Evolutionary conservation across 176 grass and related monocot genomes (phyloP), one percentile per base, ranked within the genome.

Genomic region (Oryza punctata): DNA sequence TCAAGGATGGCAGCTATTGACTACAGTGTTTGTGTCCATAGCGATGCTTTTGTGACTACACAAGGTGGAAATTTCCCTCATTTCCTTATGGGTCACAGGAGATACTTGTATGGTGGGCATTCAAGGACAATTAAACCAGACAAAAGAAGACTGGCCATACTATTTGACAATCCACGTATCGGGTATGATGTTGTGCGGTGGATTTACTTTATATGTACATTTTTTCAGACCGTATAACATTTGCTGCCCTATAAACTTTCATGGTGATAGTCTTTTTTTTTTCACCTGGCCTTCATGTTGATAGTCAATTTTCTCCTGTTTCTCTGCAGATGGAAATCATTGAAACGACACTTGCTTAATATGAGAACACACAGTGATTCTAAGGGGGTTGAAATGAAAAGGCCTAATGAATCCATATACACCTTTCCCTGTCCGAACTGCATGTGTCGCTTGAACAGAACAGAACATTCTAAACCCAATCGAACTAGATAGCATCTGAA

Each of bases 41-140:
- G 96, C 61, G 93, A 98, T 85, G 91, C 90, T 49, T 98, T 98
- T 85, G 91, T 95, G 77, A 98, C 96, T 35, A 98, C 96, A 40
- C 96, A 98, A 93, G 96, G 93, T 66, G 96, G 96, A 71, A 98
- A 98, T 71, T 98, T 98, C 63, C 93, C 93, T 44, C 96, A 98
- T 67, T 95, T 98, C 57, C 83, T 98, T 54, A 88, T 93, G 45
- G 96, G 96, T 37, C 96, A 98, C 77, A 94, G 96, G 83, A 93
- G 93, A 93, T 93, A 93, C 77, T 61, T 98, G 65, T 90, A 93
- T 80, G 92, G 69, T 77, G 96, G 96, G 29, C 93, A 98, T 91
- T 95, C 93, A 70, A 95, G 95, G 77, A 98, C 96, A 75, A 93
- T 98, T 75, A 98, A 95, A 75, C 93, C 96, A 70, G 93, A 98